phyloP scores from a whole-genome alignment of 106 monocot genomes.

The Agapanthus africanus region DNA sequence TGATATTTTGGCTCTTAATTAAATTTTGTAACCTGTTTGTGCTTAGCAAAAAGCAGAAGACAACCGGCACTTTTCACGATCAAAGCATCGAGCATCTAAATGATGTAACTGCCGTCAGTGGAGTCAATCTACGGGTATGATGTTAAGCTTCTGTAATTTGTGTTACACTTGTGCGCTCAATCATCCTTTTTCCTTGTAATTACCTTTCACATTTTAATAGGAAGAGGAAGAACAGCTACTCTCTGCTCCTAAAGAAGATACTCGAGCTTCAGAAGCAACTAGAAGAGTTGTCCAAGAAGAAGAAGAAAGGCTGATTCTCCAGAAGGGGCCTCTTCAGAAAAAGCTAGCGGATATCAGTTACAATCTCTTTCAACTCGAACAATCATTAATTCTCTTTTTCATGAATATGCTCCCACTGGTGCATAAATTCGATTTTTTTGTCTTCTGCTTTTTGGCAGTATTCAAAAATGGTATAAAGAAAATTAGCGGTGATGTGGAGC shows the following conservation, averaged over 20 bases:
- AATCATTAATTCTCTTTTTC: background rate
- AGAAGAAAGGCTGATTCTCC: constrained; percentile 79
- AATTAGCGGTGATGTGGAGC: constrained; percentile 55
- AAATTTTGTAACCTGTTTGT: too few species aligned
- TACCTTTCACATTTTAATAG: constrained; percentile 29
- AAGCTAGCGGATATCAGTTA: constrained; percentile 81
- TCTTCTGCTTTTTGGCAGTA: constrained; percentile 35
- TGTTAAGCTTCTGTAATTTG: background rate
- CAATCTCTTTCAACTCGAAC: background rate
- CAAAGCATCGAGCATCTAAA: constrained; percentile 94
- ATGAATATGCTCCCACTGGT: background rate
- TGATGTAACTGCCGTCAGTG: constrained; percentile 95
- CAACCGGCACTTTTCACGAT: constrained; percentile 54
- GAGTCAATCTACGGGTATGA: constrained; percentile 91
- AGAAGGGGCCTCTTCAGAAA: constrained; percentile 63
- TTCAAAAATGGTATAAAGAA: constrained; percentile 53
- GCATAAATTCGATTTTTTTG: constrained; percentile 1
- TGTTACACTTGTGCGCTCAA: too few species aligned
- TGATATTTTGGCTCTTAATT: too few species aligned
- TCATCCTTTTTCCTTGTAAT: too few species aligned
- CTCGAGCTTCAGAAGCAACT: constrained; percentile 69
- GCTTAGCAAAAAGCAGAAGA: constrained; percentile 87
- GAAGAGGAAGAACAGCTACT: constrained; percentile 93
- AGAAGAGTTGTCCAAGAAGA: constrained; percentile 79
- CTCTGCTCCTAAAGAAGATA: constrained; percentile 75